These are phyloP conservation scores for Yamadazyma dushanensis DNA, from an alignment of 1,139 yeast genomes.

Conservation along the genomic window DNA sequence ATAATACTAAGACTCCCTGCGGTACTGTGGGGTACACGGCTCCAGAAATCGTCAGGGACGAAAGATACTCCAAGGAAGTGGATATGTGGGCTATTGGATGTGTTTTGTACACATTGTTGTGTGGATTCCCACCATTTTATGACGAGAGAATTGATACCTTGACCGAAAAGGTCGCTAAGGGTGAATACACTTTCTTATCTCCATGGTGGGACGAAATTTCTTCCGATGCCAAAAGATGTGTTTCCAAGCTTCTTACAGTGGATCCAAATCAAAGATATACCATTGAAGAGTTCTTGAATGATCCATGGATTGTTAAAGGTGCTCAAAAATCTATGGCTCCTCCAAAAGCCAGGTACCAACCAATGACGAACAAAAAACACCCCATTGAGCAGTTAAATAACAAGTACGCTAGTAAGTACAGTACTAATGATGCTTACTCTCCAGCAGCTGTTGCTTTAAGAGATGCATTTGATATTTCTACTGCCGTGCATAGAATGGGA, in stretches of 20 bases:
- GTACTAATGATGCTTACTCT: constrained; percentile 48
- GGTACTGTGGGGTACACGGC: constrained; percentile 67
- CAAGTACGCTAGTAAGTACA: constrained; percentile 25
- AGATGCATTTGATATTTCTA: constrained; percentile 92
- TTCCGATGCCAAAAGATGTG: constrained; percentile 61
- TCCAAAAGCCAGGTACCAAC: constrained; percentile 5
- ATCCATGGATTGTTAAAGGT: constrained; percentile 68
- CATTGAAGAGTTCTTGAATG: constrained; percentile 72
- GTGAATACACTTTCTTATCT: constrained; percentile 55
- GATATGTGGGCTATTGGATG: constrained; percentile 69
- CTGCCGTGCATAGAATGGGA: constrained; percentile 91
- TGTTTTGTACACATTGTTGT: constrained; percentile 57
- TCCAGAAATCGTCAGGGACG: constrained; percentile 60
- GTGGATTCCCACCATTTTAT: constrained; percentile 65
- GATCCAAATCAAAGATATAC: constrained; percentile 78
- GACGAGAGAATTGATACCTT: constrained; percentile 57
- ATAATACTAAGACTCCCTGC: constrained; percentile 62
- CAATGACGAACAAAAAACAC: constrained; percentile 16
- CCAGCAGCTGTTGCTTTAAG: constrained; percentile 92
- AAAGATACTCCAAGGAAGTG: constrained; percentile 58
- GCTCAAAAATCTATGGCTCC: constrained; percentile 12
- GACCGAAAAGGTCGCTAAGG: constrained; percentile 58
- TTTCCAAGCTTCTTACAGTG: constrained; percentile 72
- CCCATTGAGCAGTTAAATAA: constrained; percentile 27
- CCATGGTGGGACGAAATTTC: constrained; percentile 70